phyloP scores from a whole-genome alignment of 2,329 filamentous ascomycete genomes.

The Thielaviopsis populi region DNA sequence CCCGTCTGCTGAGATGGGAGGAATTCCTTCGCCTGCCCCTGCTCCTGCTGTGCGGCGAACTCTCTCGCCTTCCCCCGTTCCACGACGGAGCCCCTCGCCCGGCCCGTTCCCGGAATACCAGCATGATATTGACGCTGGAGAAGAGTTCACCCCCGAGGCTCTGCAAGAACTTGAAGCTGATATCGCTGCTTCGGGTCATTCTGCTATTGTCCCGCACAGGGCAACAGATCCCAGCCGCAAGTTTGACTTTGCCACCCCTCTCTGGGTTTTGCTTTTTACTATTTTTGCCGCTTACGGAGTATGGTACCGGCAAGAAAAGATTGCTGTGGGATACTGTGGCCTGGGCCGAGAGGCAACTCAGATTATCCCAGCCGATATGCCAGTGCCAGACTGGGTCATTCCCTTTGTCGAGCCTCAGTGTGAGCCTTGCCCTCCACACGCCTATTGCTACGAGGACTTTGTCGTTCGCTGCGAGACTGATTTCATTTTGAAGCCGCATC shows the following conservation, averaged over 20 bases:
- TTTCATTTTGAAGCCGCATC: constrained; percentile 74
- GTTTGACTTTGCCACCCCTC: constrained; percentile 44
- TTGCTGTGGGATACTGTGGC: constrained; percentile 91
- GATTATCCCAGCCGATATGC: constrained; percentile 34
- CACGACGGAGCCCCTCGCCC: constrained; percentile 14
- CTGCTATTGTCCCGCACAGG: constrained; percentile 30
- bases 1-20: neutral
- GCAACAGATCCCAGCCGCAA: constrained; percentile 27
- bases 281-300: constrained; percentile 57
- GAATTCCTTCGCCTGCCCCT: constrained; percentile 8
- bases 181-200: constrained; percentile 40
- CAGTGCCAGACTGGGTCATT: constrained; percentile 57
- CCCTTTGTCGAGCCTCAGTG: constrained; percentile 63
- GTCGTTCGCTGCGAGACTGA: constrained; percentile 69
- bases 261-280: constrained; percentile 56
- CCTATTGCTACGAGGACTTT: constrained; percentile 70
- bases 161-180: constrained; percentile 66
- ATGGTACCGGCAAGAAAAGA: constrained; percentile 88
- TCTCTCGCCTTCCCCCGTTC: constrained; percentile 15
- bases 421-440: constrained; percentile 79
- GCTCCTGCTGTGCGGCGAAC: constrained; percentile 10
- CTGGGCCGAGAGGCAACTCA: constrained; percentile 49
- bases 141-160: constrained; percentile 90
- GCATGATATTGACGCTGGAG: constrained; percentile 47
- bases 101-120: constrained; percentile 16